phyloP scores from a whole-genome alignment of 2,329 filamentous ascomycete genomes.

The Colletotrichum sp. region DNA sequence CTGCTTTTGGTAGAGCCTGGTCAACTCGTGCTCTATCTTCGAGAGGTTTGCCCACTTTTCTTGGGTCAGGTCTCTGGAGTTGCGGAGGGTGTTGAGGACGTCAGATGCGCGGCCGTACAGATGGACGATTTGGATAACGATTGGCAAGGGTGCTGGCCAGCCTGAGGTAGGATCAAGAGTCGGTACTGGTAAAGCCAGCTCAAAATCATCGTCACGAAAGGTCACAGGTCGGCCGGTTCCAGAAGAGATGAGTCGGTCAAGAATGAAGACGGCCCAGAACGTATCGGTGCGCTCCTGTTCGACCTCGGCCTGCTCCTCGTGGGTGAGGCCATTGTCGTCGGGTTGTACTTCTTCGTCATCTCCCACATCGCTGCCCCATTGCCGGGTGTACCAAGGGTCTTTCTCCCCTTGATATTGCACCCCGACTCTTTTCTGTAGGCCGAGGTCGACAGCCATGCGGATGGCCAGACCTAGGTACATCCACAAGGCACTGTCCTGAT shows the following conservation, averaged over 20 bases:
- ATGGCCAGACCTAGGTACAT: conserved; percentile 93
- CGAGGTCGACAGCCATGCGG: conserved; percentile 80
- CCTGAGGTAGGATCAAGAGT: conserved; percentile 59
- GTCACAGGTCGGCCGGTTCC: conserved; percentile 86
- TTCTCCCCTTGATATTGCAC: conserved; percentile 65
- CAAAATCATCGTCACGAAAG: conserved; percentile 83
- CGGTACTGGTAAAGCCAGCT: conserved; percentile 70
- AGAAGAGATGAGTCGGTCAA: conserved; percentile 86
- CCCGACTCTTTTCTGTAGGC: conserved; percentile 81
- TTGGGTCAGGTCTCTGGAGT: conserved; percentile 74
- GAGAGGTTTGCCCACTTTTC: conserved; percentile 75
- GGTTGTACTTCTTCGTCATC: conserved; percentile 39
- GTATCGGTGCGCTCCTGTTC: conserved; percentile 86
- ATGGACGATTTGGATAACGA: conserved; percentile 83
- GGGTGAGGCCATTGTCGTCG: conserved; percentile 44
- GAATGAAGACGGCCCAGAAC: conserved; percentile 88
- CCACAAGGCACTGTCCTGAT: conserved; percentile 89
- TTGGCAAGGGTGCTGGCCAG: conserved; percentile 81
- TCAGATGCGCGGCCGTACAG: conserved; percentile 86
- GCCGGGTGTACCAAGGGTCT: conserved; percentile 53
- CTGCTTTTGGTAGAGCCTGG: conserved; percentile 72
- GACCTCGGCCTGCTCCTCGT: conserved; percentile 64
- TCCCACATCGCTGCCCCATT: conserved; percentile 35
- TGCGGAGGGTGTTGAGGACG: conserved; percentile 79
- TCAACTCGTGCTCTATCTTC: conserved; percentile 82